phyloP scores from a whole-genome alignment of 164 flowering plant species.

The Magnolia officinalis region DNA sequence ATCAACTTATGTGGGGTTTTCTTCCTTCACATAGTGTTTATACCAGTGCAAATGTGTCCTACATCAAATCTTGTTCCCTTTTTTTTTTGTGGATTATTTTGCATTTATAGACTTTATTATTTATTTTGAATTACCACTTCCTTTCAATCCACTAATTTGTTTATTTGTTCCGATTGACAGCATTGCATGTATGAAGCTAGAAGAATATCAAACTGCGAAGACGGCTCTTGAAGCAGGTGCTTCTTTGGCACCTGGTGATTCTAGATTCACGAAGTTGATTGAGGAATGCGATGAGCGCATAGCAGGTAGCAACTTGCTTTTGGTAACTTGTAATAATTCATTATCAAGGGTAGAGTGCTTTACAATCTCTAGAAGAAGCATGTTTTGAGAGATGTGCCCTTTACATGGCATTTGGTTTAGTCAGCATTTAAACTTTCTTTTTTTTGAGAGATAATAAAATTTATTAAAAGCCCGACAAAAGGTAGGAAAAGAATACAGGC shows the following conservation, averaged over 20 bases:
- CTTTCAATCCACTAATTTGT: too few relatives aligned
- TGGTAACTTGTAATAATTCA: background rate
- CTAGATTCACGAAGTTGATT: constrained; percentile 66
- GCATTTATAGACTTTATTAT: background rate
- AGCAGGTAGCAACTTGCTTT: constrained; percentile 43
- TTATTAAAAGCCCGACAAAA: too few relatives aligned
- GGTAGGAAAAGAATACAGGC: too few relatives aligned
- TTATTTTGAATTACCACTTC: too few relatives aligned
- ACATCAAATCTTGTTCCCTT: background rate
- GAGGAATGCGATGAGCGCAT: constrained; percentile 71
- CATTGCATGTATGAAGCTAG: constrained; percentile 73
- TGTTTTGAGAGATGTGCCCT: background rate
- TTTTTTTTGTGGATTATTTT: background rate
- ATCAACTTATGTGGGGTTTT: too few relatives aligned
- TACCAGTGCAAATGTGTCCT: too few relatives aligned
- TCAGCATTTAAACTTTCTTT: too few relatives aligned
- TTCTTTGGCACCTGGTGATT: constrained; percentile 56
- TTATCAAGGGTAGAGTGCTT: background rate
- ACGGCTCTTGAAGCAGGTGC: constrained; percentile 72
- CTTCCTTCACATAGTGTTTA: too few relatives aligned
- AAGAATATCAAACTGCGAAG: constrained; percentile 91
- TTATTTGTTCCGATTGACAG: constrained; percentile 25
- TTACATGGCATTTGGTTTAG: background rate
- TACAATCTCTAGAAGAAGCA: background rate
- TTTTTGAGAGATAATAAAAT: too few relatives aligned